Evolutionary conservation across 805 yeast genomes (phyloP).

Genomic region (Tetrapisispora arboricola): DNA sequence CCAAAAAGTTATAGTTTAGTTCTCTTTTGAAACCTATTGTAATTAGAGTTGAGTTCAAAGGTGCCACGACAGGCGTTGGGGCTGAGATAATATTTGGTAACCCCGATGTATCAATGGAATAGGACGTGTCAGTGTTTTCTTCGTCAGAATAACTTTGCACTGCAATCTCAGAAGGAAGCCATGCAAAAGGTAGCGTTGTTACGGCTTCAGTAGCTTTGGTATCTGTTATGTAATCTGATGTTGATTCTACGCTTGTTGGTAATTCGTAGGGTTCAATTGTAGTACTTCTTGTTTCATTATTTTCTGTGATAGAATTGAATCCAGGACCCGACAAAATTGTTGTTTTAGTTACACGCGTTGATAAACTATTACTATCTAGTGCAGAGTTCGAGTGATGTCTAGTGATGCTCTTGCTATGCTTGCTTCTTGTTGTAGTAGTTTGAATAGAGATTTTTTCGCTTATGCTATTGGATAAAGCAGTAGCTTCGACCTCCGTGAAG

Average conservation of each 20-base stretch:
- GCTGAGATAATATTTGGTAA: constrained; percentile 34
- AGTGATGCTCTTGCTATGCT: no score
- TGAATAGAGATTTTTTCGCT: no score
- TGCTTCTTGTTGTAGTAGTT: no score
- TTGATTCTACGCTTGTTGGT: background rate
- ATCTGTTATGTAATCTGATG: background rate
- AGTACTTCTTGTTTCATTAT: background rate
- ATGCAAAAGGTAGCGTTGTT: constrained; percentile 21
- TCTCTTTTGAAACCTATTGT: constrained; percentile 46
- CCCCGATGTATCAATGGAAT: constrained; percentile 9
- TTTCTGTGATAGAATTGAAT: background rate
- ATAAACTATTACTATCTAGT: background rate
- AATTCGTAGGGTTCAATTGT: background rate
- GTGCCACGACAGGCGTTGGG: constrained; percentile 28
- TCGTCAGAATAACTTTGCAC: constrained; percentile 10
- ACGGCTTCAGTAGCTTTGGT: background rate
- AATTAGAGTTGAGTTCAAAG: constrained; percentile 23
- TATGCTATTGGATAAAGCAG: no score
- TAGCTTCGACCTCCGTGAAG: no score
- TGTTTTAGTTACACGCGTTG: background rate
- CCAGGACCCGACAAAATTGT: background rate
- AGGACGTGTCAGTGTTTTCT: constrained; percentile 37
- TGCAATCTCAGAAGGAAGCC: constrained; percentile 54
- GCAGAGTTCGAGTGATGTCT: no score
- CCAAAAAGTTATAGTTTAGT: constrained; percentile 79